These are phyloP conservation scores for Paraphoma chrysanthemicola DNA, from an alignment of 2,329 filamentous ascomycete species.

Conservation along the genomic window DNA sequence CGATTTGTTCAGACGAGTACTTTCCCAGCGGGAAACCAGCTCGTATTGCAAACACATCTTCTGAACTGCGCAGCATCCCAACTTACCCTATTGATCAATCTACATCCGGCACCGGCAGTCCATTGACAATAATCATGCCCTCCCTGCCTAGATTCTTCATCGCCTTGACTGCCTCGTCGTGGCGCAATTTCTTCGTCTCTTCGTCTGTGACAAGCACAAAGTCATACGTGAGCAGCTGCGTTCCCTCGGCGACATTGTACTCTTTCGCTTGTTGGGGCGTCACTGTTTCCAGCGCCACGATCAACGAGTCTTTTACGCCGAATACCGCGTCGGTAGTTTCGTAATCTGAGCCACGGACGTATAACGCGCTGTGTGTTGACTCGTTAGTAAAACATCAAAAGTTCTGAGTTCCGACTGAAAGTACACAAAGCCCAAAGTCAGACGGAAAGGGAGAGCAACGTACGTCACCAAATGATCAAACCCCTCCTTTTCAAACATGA, in stretches of 20 bases:
- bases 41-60: too few species aligned
- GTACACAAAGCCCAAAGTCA: neutral
- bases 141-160: conserved; percentile 68
- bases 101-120: conserved; percentile 76
- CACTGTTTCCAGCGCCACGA: conserved; percentile 38
- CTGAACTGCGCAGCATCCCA: too few species aligned
- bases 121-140: conserved; percentile 76
- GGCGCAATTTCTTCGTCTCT: conserved; percentile 71
- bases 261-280: conserved; percentile 34
- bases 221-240: conserved; percentile 71
- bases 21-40: too few species aligned
- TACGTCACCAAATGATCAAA: conserved; percentile 82
- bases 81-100: conserved; percentile 38
- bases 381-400: neutral
- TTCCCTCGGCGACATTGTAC: conserved; percentile 68
- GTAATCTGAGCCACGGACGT: conserved; percentile 79
- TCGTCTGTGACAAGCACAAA: conserved; percentile 78
- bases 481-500: conserved; percentile 69
- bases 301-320: conserved; percentile 82
- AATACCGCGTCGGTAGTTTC: conserved; percentile 87
- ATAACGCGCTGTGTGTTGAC: conserved; percentile 66
- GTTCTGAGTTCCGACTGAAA: neutral
- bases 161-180: conserved; percentile 71
- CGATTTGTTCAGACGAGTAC: too few species aligned
- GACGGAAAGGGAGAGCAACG: conserved; percentile 44